Percentiles rank a stretch among this genome's conserved stretches.
phyloP scores from a whole-genome alignment of 768 basidiomycete species.

The Paxillus ammoniavirescens region DNA sequence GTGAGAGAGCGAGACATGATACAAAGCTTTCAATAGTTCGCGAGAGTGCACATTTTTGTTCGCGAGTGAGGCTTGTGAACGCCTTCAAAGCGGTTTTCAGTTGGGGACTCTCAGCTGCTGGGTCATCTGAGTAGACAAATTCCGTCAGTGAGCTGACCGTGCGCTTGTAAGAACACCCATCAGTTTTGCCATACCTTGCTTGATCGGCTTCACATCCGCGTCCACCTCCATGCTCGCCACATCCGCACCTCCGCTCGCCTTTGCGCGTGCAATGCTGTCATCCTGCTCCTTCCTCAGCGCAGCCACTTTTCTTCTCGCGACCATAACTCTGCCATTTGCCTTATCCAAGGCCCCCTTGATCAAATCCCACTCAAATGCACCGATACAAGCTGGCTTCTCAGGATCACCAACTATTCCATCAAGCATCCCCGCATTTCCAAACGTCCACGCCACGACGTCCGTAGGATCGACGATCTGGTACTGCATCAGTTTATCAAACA shows the following conservation, averaged over 20 bases:
- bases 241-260: constrained; percentile 56
- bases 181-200: constrained; percentile 27
- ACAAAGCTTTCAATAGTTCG: constrained; percentile 78
- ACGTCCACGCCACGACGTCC: constrained; percentile 87
- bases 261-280: constrained; percentile 73
- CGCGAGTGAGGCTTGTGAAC: constrained; percentile 66
- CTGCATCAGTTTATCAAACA: constrained; percentile 97
- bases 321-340: constrained; percentile 82
- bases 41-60: constrained; percentile 73
- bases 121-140: constrained; percentile 35
- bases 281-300: constrained; percentile 86
- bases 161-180: too few relatives aligned
- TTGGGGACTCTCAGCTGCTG: constrained; percentile 60
- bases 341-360: constrained; percentile 84
- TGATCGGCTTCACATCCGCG: constrained; percentile 64
- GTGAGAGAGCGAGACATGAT: constrained; percentile 49
- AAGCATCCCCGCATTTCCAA: constrained; percentile 48
- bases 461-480: constrained; percentile 96
- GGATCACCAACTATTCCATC: constrained; percentile 23
- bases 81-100: constrained; percentile 74
- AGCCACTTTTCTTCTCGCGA: constrained; percentile 71
- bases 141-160: constrained; percentile 2
- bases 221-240: constrained; percentile 63
- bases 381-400: constrained; percentile 36
- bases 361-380: constrained; percentile 81